These are phyloP conservation scores for Cokeromyces recurvatus DNA, from an alignment of 371 early-diverging fungal genomes.

Conservation along the genomic window DNA sequence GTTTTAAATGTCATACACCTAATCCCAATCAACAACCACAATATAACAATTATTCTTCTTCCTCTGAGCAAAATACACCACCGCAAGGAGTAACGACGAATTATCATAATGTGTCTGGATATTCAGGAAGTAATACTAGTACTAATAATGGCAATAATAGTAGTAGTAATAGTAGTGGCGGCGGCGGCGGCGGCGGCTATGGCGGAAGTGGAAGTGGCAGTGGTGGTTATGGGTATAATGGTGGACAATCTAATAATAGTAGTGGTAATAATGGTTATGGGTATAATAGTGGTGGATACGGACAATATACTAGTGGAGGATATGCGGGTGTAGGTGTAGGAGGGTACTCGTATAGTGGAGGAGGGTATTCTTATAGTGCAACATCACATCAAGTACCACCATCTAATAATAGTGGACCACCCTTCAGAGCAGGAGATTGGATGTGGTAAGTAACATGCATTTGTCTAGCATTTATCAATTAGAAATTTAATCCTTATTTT, in stretches of 20 bases:
- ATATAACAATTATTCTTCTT: conserved; percentile 18
- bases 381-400: conserved; percentile 14
- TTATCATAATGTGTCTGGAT: conserved; percentile 3
- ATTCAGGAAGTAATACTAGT: background rate
- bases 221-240: conserved; percentile 18
- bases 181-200: too few species aligned
- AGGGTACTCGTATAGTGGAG: conserved; percentile 22
- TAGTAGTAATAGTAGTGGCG: too few species aligned
- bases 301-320: conserved; percentile 24
- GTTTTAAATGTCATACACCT: conserved; percentile 55
- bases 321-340: conserved; percentile 19
- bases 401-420: conserved; percentile 20
- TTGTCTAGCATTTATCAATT: conserved; percentile 3
- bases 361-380: too few species aligned
- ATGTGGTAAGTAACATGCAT: too few species aligned
- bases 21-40: conserved; percentile 29
- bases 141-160: too few species aligned
- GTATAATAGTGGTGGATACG: background rate
- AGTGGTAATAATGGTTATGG: conserved; percentile 3
- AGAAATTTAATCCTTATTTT: background rate
- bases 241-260: conserved; percentile 6
- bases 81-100: background rate
- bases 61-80: conserved; percentile 5
- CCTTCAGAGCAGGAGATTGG: conserved; percentile 65
- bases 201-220: conserved; percentile 1